A percentile compares a stretch with the other conserved stretches of the same genome.
These are phyloP conservation scores for Ilex asprella DNA, from an alignment of 257 asterid species.

Conservation along the genomic window DNA sequence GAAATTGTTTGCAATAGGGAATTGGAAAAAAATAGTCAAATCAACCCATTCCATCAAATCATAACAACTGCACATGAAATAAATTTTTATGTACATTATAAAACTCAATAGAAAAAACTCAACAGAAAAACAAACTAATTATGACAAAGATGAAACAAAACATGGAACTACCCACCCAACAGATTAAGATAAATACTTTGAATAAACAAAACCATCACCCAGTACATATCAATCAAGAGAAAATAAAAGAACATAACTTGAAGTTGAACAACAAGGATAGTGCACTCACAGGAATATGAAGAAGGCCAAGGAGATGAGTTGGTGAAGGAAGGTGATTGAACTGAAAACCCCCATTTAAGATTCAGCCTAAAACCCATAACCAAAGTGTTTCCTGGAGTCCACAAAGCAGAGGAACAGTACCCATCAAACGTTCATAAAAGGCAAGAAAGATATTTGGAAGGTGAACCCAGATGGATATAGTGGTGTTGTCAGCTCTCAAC, in stretches of 20 bases:
- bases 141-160: background rate
- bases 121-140: background rate
- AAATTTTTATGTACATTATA: background rate
- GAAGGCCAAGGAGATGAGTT: constrained; percentile 51
- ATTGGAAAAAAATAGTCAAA: background rate
- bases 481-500: constrained; percentile 41
- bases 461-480: constrained; percentile 19
- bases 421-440: constrained; percentile 14
- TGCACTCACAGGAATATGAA: constrained; percentile 36
- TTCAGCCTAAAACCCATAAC: constrained; percentile 64
- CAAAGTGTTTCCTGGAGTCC: constrained; percentile 11
- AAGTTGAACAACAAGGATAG: constrained; percentile 7
- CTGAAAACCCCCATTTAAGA: constrained; percentile 58
- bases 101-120: background rate
- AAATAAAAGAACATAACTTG: background rate
- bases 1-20: background rate
- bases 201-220: background rate
- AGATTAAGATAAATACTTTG: too few species aligned
- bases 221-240: background rate
- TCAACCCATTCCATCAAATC: background rate
- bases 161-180: background rate
- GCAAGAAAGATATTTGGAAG: constrained; percentile 3
- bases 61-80: background rate
- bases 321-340: constrained; percentile 55
- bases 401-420: constrained; percentile 12